These are phyloP conservation scores for Cyamopsis tetragonoloba DNA, from an alignment of 306 rosid genomes.

Conservation along the genomic window DNA sequence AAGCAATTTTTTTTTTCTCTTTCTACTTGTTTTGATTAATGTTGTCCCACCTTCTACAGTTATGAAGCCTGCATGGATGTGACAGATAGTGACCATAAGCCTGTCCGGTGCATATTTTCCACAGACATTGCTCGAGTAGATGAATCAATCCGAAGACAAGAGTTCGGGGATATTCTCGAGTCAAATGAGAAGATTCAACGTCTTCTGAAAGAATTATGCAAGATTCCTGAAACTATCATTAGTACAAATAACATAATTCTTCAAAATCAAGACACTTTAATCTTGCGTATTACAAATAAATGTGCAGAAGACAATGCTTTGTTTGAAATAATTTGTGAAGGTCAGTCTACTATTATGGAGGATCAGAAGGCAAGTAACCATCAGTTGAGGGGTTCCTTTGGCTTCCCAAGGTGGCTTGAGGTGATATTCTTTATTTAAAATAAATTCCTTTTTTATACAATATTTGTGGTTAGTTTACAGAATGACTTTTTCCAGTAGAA, in stretches of 20 bases:
- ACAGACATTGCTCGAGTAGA: conserved; percentile 87
- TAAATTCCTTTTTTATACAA: neutral
- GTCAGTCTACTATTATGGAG: conserved; percentile 52
- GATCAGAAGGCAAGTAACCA: conserved; percentile 54
- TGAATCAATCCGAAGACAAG: conserved; percentile 88
- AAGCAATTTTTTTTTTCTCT: conserved; percentile 10
- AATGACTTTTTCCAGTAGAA: neutral
- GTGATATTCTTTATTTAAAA: conserved; percentile 46
- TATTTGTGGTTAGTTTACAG: neutral
- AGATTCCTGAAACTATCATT: conserved; percentile 86
- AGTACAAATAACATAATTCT: conserved; percentile 95
- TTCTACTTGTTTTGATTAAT: conserved; percentile 12
- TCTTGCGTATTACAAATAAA: conserved; percentile 87
- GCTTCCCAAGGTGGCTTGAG: conserved; percentile 97
- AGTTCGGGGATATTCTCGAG: conserved; percentile 67
- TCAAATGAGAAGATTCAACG: conserved; percentile 64
- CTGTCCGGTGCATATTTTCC: conserved; percentile 85
- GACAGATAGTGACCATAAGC: conserved; percentile 97
- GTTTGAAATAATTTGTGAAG: conserved; percentile 78
- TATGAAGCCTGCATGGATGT: conserved; percentile 98
- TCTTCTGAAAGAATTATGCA: conserved; percentile 51
- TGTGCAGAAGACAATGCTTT: conserved; percentile 54
- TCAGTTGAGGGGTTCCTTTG: conserved; percentile 70
- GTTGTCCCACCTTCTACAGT: conserved; percentile 44
- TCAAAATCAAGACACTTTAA: conserved; percentile 78